Conservation (phyloP, 1,284 basidiomycete species). For the Trametes polyzona region DNA sequence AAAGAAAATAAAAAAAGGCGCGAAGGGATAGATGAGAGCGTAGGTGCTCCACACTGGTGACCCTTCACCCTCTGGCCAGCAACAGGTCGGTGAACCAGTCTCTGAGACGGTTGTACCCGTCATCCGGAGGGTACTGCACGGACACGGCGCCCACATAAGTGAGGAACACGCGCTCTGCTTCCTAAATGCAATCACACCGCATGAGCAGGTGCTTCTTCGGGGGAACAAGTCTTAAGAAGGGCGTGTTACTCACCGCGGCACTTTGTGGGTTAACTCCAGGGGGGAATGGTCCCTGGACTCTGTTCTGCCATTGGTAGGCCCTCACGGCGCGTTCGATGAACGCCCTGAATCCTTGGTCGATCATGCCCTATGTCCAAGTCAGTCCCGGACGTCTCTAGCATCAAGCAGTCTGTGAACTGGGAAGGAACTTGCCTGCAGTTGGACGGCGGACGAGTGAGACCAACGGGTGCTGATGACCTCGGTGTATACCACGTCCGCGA, state of each 20-base stretch:
- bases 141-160: slow-evolving; percentile 4
- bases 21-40: too few species aligned
- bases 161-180: slow-evolving; percentile 1
- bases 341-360: neutral
- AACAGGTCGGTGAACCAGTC: neutral
- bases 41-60: too few species aligned
- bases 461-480: neutral
- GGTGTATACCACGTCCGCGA: neutral
- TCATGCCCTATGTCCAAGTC: neutral
- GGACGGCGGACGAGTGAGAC: neutral
- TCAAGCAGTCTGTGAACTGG: neutral
- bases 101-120: neutral
- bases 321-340: neutral
- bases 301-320: neutral
- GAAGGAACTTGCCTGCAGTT: neutral
- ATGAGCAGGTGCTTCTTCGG: too few species aligned
- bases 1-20: too few species aligned
- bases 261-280: neutral
- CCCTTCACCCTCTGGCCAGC: too few species aligned
- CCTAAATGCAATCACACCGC: too few species aligned
- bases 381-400: neutral
- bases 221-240: too few species aligned
- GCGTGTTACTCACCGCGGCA: neutral
- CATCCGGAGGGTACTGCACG: neutral
- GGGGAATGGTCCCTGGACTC: neutral